phyloP scores from a whole-genome alignment of 2,329 filamentous ascomycete genomes.

The Colletotrichum sp. region DNA sequence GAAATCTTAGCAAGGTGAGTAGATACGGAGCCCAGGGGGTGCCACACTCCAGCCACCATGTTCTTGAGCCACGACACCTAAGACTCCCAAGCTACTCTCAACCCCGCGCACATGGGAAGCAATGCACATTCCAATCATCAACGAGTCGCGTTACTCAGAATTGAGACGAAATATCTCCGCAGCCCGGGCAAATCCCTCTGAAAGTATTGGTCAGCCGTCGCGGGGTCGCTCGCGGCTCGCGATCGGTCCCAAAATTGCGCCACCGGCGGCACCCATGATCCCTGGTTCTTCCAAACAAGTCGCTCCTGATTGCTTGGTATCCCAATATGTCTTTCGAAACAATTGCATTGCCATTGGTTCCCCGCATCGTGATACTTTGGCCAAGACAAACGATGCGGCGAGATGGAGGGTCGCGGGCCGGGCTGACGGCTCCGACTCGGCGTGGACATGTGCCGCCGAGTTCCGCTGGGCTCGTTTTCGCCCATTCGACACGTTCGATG shows the following conservation, averaged over 20 bases:
- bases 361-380: neutral
- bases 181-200: neutral
- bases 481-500: neutral
- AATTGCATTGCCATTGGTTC: neutral
- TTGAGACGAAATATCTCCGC: neutral
- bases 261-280: neutral
- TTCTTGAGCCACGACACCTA: neutral
- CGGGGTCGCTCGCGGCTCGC: neutral
- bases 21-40: neutral
- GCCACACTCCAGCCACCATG: neutral
- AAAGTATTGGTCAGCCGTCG: neutral
- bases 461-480: neutral
- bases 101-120: neutral
- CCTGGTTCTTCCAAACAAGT: neutral
- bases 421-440: conserved; percentile 7
- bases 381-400: neutral
- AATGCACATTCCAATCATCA: neutral
- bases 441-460: neutral
- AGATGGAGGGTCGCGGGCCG: neutral
- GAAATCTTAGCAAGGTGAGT: too few relatives aligned
- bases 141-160: neutral
- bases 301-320: neutral
- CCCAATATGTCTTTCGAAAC: neutral
- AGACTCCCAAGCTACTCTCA: neutral
- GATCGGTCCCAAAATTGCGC: conserved; percentile 16